These are phyloP conservation scores for Leishmania guyanensis DNA, from an alignment of 208 protist genomes.

Conservation along the genomic window DNA sequence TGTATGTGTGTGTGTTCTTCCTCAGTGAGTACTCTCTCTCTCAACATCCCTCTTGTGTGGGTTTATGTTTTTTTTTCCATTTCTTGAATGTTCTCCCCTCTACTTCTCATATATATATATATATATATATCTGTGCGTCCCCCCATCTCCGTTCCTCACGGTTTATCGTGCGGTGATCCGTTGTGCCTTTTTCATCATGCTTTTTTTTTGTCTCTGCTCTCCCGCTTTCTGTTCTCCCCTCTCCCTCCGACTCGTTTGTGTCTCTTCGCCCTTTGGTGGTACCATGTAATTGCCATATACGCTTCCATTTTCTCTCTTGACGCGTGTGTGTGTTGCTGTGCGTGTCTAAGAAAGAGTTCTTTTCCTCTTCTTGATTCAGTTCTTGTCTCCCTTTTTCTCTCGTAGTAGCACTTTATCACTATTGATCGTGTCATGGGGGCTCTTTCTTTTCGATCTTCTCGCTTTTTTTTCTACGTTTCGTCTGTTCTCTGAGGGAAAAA, in stretches of 20 bases:
- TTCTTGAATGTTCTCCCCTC: neutral
- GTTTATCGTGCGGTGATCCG: neutral
- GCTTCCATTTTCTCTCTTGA: neutral
- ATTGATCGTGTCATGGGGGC: neutral
- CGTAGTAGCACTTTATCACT: neutral
- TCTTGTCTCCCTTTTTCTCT: neutral
- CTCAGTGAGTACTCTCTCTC: neutral
- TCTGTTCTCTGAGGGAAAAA: neutral
- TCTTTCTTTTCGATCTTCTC: neutral
- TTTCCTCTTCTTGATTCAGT: neutral
- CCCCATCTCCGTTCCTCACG: neutral
- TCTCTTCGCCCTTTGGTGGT: neutral
- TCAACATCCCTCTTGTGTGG: neutral
- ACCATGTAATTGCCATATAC: neutral
- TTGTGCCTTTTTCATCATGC: neutral
- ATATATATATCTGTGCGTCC: constrained; percentile 1
- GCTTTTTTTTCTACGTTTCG: neutral
- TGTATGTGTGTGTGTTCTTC: neutral
- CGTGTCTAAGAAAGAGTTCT: neutral
- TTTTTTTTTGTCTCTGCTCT: neutral
- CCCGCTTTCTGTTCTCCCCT: neutral
- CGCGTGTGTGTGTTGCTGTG: too few relatives aligned
- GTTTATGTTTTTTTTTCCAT: neutral
- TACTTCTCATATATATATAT: neutral
- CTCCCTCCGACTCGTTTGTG: neutral